These are phyloP conservation scores for Kuraishia cidri DNA, from an alignment of 805 yeast genomes.

Conservation along the genomic window DNA sequence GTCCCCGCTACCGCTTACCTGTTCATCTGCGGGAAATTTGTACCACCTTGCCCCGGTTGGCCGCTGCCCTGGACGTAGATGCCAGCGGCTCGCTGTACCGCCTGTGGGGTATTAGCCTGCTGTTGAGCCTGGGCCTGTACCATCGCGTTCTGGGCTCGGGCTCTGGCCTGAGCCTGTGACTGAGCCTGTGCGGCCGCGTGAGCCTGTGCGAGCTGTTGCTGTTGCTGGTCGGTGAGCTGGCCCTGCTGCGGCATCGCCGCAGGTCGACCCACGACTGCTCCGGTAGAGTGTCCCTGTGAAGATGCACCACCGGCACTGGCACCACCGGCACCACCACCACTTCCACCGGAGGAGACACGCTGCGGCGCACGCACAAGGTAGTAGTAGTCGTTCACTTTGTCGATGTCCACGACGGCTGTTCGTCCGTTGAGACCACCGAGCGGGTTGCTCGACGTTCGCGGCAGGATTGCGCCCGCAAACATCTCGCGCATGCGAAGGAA, in stretches of 20 bases:
- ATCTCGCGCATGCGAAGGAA: constrained; percentile 88
- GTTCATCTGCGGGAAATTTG: no score
- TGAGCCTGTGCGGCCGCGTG: constrained; percentile 1
- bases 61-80: no score
- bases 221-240: background rate
- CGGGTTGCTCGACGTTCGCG: constrained; percentile 45
- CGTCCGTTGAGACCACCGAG: constrained; percentile 78
- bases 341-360: constrained; percentile 8
- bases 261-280: background rate
- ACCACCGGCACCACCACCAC: background rate
- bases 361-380: constrained; percentile 44
- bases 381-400: constrained; percentile 57
- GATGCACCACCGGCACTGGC: background rate
- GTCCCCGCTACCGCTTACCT: no score
- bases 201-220: background rate
- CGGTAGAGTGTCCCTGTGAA: background rate
- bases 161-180: constrained; percentile 2
- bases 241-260: background rate
- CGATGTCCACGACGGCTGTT: constrained; percentile 67
- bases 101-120: no score
- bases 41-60: no score
- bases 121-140: background rate
- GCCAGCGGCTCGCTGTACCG: no score
- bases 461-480: constrained; percentile 80
- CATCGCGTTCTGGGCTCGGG: background rate